A percentile compares a stretch with the other conserved stretches of the same genome.
These are phyloP conservation scores for Cytospora chrysosperma DNA, from an alignment of 2,329 filamentous ascomycete genomes.

Conservation along the genomic window DNA sequence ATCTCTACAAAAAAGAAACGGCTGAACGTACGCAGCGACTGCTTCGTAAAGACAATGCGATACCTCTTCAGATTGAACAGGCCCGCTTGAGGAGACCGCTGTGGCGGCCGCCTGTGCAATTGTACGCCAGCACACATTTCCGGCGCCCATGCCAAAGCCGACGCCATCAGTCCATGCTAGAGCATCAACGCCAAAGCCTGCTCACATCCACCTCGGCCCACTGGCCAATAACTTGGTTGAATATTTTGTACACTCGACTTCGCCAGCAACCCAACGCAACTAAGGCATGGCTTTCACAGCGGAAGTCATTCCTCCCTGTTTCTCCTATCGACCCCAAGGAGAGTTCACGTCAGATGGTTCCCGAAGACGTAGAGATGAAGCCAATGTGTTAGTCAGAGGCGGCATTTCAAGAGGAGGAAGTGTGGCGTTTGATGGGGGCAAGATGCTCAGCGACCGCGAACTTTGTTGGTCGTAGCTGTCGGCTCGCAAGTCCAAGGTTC, in stretches of 20 bases:
- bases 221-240: background rate
- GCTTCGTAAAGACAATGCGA: background rate
- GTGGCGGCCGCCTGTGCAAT: background rate
- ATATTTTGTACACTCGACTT: background rate
- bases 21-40: background rate
- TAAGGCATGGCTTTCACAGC: background rate
- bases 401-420: conserved; percentile 34
- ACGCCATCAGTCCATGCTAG: background rate
- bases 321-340: conserved; percentile 3
- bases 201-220: background rate
- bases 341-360: conserved; percentile 4
- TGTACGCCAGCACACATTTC: background rate
- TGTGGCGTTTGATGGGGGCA: conserved; percentile 5
- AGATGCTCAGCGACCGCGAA: conserved; percentile 16
- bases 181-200: background rate
- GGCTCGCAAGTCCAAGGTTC: conserved; percentile 47
- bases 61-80: background rate
- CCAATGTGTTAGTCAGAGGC: conserved; percentile 26
- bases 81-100: background rate
- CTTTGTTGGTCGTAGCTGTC: conserved; percentile 31
- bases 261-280: background rate
- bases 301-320: background rate
- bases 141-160: background rate
- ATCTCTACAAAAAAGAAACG: background rate
- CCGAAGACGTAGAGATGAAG: background rate